phyloP scores from a whole-genome alignment of 805 yeast species.

The Starmerella vitae region DNA sequence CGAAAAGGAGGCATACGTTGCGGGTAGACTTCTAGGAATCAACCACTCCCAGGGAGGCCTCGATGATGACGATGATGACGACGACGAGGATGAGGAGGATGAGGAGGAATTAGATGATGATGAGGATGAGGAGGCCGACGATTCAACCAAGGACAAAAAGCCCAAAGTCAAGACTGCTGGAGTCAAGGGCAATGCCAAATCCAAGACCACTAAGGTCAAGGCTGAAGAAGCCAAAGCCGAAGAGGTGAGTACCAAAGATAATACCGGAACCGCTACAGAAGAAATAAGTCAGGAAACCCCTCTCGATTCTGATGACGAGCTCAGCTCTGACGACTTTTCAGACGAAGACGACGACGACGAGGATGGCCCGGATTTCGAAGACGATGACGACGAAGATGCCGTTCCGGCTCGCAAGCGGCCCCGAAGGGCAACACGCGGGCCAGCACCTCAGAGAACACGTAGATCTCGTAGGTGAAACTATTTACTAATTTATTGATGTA shows the following conservation, averaged over 20 bases:
- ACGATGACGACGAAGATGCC: conserved; percentile 2
- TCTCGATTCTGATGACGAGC: not conserved
- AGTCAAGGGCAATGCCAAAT: not conserved
- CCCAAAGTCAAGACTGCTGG: not conserved
- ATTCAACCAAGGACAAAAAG: not conserved
- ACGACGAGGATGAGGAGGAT: not conserved
- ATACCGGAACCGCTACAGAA: too few relatives aligned
- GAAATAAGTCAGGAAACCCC: not conserved
- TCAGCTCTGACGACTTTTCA: not conserved
- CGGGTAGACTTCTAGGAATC: conserved; percentile 26
- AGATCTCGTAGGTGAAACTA: not conserved
- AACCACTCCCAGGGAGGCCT: not conserved
- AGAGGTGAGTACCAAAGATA: not conserved
- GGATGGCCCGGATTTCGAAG: not conserved
- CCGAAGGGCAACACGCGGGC: not conserved
- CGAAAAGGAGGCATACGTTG: conserved; percentile 29
- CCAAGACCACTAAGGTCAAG: not conserved
- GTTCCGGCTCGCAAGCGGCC: not conserved
- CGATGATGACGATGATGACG: conserved; percentile 1
- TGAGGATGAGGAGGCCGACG: conserved; percentile 1
- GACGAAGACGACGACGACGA: not conserved
- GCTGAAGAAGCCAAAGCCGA: conserved; percentile 4
- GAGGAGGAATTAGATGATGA: conserved; percentile 2
- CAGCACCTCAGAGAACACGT: not conserved
- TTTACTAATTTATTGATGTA: not conserved